Evolutionary conservation across 768 basidiomycete species (phyloP).

Genomic region (Boletus eberwhitei): DNA sequence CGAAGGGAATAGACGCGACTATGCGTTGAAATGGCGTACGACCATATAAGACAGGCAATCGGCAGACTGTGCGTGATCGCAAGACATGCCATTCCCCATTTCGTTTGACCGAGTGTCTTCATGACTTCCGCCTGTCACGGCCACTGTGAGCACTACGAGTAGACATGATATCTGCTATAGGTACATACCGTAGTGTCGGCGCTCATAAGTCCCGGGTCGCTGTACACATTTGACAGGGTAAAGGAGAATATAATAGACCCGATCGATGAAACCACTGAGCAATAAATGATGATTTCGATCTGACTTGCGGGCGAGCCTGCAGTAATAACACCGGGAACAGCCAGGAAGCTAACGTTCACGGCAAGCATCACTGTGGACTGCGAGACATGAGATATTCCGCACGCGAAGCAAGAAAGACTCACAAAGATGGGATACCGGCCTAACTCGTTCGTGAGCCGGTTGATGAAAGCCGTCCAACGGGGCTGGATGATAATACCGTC

Average conservation of each 20-base stretch:
- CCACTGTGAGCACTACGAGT: neutral
- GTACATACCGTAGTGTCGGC: constrained; percentile 8
- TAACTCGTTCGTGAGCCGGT: constrained; percentile 4
- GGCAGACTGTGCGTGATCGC: constrained; percentile 18
- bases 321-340: constrained; percentile 5
- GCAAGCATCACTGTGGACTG: constrained; percentile 20
- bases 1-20: neutral
- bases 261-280: constrained; percentile 7
- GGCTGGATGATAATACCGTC: constrained; percentile 7
- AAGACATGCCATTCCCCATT: constrained; percentile 4
- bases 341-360: constrained; percentile 14
- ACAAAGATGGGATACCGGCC: constrained; percentile 14
- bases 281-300: constrained; percentile 13
- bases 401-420: neutral
- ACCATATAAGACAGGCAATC: constrained; percentile 10
- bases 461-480: constrained; percentile 12
- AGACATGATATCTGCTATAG: neutral
- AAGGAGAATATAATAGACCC: constrained; percentile 15
- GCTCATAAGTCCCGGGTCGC: neutral
- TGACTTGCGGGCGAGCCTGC: neutral
- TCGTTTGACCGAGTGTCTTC: neutral
- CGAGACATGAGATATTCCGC: neutral
- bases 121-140: constrained; percentile 2
- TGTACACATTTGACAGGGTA: constrained; percentile 10
- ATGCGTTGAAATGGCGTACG: constrained; percentile 2